Conservation (phyloP, 257 asterid genomes). For the Sherardia arvensis region DNA sequence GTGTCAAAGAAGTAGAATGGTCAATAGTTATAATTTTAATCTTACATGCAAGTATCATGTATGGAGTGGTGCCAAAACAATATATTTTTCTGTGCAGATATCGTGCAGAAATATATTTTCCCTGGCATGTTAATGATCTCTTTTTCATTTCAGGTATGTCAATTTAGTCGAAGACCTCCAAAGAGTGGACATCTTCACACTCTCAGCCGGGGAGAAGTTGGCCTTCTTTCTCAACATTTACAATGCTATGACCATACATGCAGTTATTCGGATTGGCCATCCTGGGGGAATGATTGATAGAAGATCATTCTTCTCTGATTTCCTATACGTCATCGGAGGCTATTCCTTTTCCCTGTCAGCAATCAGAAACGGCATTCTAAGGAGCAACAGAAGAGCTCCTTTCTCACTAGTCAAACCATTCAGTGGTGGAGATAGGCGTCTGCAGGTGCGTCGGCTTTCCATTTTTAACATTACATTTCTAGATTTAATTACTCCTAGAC, state of each 20-base stretch:
- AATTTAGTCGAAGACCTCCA: conserved; percentile 68
- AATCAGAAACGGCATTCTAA: conserved; percentile 68
- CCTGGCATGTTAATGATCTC: not conserved
- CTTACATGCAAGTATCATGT: not conserved
- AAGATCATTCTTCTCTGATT: conserved; percentile 65
- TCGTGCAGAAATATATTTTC: not conserved
- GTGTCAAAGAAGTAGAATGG: not conserved
- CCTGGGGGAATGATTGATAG: conserved; percentile 87
- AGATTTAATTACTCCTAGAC: not conserved
- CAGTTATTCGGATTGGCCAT: conserved; percentile 68
- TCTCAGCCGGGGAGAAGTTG: conserved; percentile 57
- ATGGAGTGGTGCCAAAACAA: no score
- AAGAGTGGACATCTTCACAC: conserved; percentile 47
- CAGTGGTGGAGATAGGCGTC: conserved; percentile 58
- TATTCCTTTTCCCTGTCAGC: conserved; percentile 57
- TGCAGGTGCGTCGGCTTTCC: conserved; percentile 44
- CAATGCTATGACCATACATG: conserved; percentile 88
- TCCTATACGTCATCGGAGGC: conserved; percentile 77
- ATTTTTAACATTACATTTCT: not conserved
- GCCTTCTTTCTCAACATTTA: conserved; percentile 83
- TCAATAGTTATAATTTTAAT: not conserved
- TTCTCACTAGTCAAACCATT: conserved; percentile 64
- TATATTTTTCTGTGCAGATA: no score
- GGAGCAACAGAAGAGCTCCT: conserved; percentile 78
- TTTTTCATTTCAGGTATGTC: conserved; percentile 34